Percentiles rank a stretch among this genome's conserved stretches.
phyloP scores from a whole-genome alignment of 2,329 filamentous ascomycete genomes.

The Cladorrhinum sp. region DNA sequence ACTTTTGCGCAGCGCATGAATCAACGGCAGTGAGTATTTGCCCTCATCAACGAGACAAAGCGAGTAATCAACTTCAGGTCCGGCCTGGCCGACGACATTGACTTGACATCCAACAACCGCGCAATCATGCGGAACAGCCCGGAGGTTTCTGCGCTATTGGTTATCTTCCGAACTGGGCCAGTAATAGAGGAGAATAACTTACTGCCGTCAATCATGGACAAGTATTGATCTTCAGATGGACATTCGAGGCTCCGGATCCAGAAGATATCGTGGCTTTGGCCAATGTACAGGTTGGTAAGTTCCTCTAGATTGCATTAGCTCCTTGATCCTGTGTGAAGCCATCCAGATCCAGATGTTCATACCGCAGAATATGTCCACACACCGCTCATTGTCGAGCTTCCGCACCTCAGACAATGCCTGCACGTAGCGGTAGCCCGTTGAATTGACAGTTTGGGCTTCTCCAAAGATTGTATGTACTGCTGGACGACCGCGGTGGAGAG shows the following conservation, averaged over 20 bases:
- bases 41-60: conserved; percentile 32
- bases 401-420: conserved; percentile 24
- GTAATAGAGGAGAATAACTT: too few species aligned
- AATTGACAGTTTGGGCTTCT: conserved; percentile 36
- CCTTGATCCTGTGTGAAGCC: too few species aligned
- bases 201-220: conserved; percentile 28
- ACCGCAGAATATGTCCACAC: conserved; percentile 23
- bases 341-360: too few species aligned
- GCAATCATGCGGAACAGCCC: conserved; percentile 22
- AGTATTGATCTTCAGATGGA: conserved; percentile 29
- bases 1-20: conserved; percentile 13
- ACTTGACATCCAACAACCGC: conserved; percentile 5
- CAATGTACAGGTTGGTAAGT: conserved; percentile 24
- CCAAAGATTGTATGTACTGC: conserved; percentile 38
- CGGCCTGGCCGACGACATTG: too few species aligned
- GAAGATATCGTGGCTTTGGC: conserved; percentile 31
- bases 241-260: conserved; percentile 25
- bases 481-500: conserved; percentile 34
- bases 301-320: conserved; percentile 16
- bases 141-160: conserved; percentile 14
- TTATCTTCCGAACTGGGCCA: too few species aligned
- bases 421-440: conserved; percentile 32
- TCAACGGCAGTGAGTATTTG: conserved; percentile 38
- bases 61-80: too few species aligned
- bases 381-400: conserved; percentile 8